Percentiles rank a stretch among this genome's conserved stretches.
These are phyloP conservation scores for Boehmeria nivea DNA, from an alignment of 306 rosid species.

Conservation along the genomic window DNA sequence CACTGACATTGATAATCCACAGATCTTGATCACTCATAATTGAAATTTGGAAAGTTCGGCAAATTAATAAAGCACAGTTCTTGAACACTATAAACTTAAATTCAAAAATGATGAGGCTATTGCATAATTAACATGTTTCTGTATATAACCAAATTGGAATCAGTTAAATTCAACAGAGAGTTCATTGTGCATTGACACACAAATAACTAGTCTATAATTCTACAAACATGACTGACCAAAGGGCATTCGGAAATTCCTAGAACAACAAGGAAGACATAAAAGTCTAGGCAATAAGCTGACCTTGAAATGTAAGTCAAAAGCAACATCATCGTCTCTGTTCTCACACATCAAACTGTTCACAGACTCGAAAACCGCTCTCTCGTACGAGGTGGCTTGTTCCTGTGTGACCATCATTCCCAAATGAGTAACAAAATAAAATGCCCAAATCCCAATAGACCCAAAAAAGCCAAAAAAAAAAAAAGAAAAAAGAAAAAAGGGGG, in stretches of 20 bases:
- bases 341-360: slow-evolving; percentile 54
- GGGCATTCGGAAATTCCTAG: not conserved
- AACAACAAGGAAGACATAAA: not conserved
- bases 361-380: slow-evolving; percentile 59
- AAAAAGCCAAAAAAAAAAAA: not conserved
- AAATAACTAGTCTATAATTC: not conserved
- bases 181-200: not conserved
- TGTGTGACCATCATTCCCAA: slow-evolving; percentile 6
- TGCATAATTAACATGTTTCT: too few relatives aligned
- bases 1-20: too few relatives aligned
- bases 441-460: not conserved
- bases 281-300: slow-evolving; percentile 30
- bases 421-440: not conserved
- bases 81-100: too few relatives aligned
- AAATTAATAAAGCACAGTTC: too few relatives aligned
- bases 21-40: too few relatives aligned
- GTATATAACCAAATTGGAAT: not conserved
- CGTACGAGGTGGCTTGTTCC: slow-evolving; percentile 81
- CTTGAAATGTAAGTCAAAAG: slow-evolving; percentile 58
- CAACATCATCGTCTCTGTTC: slow-evolving; percentile 67
- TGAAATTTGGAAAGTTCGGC: too few relatives aligned
- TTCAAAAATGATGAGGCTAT: too few relatives aligned
- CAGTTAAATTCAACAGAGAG: not conserved
- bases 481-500: not conserved
- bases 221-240: not conserved